phyloP scores from a whole-genome alignment of 352 stramenopile species.

The Lagenidium giganteum region DNA sequence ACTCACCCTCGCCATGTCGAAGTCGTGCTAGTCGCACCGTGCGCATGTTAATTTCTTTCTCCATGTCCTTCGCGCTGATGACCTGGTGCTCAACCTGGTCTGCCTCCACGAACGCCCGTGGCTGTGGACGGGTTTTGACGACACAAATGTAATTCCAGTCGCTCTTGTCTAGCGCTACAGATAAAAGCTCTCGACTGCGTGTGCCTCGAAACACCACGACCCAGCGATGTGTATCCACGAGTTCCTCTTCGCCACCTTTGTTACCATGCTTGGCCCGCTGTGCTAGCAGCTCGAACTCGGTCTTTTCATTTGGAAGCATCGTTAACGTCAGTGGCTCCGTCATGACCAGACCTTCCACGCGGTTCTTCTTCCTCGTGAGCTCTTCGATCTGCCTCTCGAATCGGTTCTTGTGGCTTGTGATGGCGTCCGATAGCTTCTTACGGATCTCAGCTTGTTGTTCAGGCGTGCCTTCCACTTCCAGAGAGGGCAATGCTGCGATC shows the following conservation, averaged over 20 bases:
- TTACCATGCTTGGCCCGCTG: conserved; percentile 13
- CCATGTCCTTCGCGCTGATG: conserved; percentile 38
- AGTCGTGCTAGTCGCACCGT: conserved; percentile 44
- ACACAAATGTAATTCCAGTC: conserved; percentile 69
- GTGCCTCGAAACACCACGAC: conserved; percentile 40
- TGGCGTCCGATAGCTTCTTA: conserved; percentile 47
- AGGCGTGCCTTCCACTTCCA: conserved; percentile 33
- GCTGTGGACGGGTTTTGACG: conserved; percentile 43
- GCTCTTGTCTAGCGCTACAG: conserved; percentile 44
- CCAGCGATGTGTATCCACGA: conserved; percentile 52
- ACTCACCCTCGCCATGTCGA: conserved; percentile 45
- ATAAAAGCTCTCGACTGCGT: conserved; percentile 35
- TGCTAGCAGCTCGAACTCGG: no score
- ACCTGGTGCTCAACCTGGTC: conserved; percentile 41
- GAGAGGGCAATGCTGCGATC: conserved; percentile 33
- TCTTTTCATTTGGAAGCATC: conserved; percentile 24
- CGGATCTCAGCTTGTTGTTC: conserved; percentile 45
- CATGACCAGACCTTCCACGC: conserved; percentile 43
- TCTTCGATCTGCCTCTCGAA: conserved; percentile 36
- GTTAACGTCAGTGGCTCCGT: conserved; percentile 52
- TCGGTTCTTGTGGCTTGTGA: conserved; percentile 25
- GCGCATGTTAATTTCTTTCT: conserved; percentile 64
- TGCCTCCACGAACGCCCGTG: conserved; percentile 50
- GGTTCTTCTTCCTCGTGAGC: conserved; percentile 23
- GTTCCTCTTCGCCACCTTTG: conserved; percentile 22